A percentile compares a stretch with the other conserved stretches of the same genome.
These are phyloP conservation scores for Sambucus nigra DNA, from an alignment of 129 eudicot species.

Conservation along the genomic window DNA sequence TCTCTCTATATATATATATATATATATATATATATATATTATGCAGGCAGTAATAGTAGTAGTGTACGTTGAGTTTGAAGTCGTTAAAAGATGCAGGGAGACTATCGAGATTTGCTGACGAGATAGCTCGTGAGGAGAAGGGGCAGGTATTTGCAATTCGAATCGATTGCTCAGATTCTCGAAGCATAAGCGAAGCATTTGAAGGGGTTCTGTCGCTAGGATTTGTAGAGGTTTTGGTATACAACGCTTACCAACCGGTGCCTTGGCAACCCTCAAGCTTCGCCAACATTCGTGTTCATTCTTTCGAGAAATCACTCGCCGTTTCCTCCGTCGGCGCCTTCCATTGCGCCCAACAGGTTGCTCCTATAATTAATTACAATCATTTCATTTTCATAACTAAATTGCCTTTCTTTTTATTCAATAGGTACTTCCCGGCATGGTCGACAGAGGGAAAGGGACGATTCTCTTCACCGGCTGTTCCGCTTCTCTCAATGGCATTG, in stretches of 20 bases:
- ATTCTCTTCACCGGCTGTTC: conserved; percentile 81
- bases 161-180: conserved; percentile 71
- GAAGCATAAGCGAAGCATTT: conserved; percentile 69
- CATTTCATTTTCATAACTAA: background rate
- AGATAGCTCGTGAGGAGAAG: conserved; percentile 79
- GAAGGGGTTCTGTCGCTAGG: conserved; percentile 81
- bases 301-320: conserved; percentile 60
- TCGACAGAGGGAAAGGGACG: conserved; percentile 76
- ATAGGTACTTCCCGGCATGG: conserved; percentile 84
- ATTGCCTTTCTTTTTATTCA: background rate
- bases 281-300: conserved; percentile 48
- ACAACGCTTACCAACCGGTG: conserved; percentile 63
- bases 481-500: conserved; percentile 63
- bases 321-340: conserved; percentile 77
- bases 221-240: conserved; percentile 74
- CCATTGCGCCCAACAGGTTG: conserved; percentile 80
- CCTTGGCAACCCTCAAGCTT: conserved; percentile 41
- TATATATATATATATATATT: background rate
- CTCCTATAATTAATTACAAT: background rate
- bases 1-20: background rate
- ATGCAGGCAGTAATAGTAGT: background rate
- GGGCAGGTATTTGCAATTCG: conserved; percentile 80
- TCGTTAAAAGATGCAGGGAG: conserved; percentile 51
- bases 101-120: conserved; percentile 68
- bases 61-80: too few species aligned